A percentile compares a stretch with the other conserved stretches of the same genome.
phyloP scores from a whole-genome alignment of 345 rosid genomes.

The Syzygium jambos region DNA sequence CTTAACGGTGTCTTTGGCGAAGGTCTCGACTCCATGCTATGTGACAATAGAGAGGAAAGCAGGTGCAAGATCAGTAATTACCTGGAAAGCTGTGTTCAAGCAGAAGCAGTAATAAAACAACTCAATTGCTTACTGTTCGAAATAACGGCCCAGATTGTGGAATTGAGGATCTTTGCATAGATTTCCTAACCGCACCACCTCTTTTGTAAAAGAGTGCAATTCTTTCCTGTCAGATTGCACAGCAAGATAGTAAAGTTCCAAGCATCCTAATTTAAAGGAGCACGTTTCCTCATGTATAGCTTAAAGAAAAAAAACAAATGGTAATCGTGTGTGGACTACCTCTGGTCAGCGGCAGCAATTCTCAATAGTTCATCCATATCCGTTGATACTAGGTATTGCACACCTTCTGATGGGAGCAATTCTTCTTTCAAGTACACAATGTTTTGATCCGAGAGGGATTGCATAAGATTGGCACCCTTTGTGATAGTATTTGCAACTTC shows the following conservation, averaged over 20 bases:
- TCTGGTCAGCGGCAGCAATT: conserved; percentile 82
- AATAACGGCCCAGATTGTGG: conserved; percentile 80
- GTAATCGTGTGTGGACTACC: conserved; percentile 15
- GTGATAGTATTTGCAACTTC: conserved; percentile 94
- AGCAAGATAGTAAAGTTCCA: background rate
- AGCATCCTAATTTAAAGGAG: background rate
- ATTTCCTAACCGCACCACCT: conserved; percentile 92
- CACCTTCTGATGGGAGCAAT: conserved; percentile 82
- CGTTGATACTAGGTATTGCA: conserved; percentile 64
- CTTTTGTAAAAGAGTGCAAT: conserved; percentile 67
- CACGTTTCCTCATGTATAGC: background rate
- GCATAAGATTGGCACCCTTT: conserved; percentile 88
- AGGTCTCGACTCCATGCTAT: conserved; percentile 67
- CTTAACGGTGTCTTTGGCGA: conserved; percentile 41
- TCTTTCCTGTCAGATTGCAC: conserved; percentile 53
- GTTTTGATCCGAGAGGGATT: conserved; percentile 64
- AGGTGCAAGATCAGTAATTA: background rate
- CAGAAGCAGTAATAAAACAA: background rate
- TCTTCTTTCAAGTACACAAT: conserved; percentile 62
- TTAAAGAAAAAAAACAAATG: background rate
- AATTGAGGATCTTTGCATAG: conserved; percentile 89
- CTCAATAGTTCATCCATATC: conserved; percentile 82
- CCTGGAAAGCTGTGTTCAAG: background rate
- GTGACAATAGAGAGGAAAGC: conserved; percentile 4
- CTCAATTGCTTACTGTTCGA: conserved; percentile 48